A percentile compares a stretch with the other conserved stretches of the same genome.
These are phyloP conservation scores for Aphanomyces astaci DNA, from an alignment of 352 stramenopile genomes.

Conservation along the genomic window DNA sequence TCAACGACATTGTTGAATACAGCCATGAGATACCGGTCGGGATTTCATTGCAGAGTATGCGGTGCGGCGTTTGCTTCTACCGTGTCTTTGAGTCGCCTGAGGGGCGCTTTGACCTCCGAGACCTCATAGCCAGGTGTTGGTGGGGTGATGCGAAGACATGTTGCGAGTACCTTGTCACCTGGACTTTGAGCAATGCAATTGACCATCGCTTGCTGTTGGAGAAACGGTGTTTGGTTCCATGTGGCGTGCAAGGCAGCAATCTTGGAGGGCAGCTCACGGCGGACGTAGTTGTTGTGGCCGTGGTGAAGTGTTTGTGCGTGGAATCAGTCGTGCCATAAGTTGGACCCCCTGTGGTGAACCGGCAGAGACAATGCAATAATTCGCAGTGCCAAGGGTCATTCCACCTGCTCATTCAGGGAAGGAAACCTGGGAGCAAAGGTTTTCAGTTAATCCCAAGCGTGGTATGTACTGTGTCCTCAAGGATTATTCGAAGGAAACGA, in stretches of 20 bases:
- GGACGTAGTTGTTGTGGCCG: no score
- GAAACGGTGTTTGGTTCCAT: not conserved
- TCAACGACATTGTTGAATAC: not conserved
- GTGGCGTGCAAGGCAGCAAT: not conserved
- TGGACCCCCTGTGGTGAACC: not conserved
- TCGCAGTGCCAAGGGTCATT: not conserved
- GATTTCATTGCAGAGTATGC: not conserved
- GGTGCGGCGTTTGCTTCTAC: not conserved
- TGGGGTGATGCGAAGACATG: not conserved
- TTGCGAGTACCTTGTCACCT: not conserved
- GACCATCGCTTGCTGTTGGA: not conserved
- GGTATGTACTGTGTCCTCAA: not conserved
- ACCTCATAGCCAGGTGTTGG: constrained; percentile 12
- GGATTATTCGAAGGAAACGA: constrained; percentile 9
- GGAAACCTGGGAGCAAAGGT: constrained; percentile 11
- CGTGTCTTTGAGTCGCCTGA: not conserved
- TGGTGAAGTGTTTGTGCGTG: no score
- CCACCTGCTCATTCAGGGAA: not conserved
- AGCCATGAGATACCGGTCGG: not conserved
- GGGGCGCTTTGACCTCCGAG: not conserved
- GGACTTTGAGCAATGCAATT: constrained; percentile 1
- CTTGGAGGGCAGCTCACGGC: not conserved
- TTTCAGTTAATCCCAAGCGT: not conserved
- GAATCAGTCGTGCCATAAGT: no score
- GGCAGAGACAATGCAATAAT: not conserved